Percentiles rank a stretch among this genome's conserved stretches.
These are phyloP conservation scores for Coemansia reversa DNA, from an alignment of 192 early-diverging fungal species.

Conservation along the genomic window DNA sequence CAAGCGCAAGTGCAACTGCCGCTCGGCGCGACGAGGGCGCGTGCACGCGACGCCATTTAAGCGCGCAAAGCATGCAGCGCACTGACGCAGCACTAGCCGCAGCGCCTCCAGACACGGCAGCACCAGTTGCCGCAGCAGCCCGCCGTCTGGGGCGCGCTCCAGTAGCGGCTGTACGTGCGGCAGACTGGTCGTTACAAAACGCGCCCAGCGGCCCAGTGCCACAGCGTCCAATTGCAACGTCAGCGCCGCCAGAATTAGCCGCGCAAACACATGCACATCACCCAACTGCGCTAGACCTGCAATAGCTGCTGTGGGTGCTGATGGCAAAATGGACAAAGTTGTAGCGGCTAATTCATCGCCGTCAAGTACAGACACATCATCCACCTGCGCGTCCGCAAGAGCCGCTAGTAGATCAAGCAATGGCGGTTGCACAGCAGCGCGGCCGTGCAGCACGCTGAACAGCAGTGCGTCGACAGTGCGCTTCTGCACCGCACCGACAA, in stretches of 20 bases:
- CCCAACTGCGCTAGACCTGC: neutral
- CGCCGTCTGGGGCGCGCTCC: slow-evolving; percentile 9
- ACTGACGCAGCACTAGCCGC: slow-evolving; percentile 36
- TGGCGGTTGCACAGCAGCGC: slow-evolving; percentile 28
- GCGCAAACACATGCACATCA: slow-evolving; percentile 15
- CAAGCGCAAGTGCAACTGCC: slow-evolving; percentile 20
- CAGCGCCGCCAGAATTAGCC: slow-evolving; percentile 35
- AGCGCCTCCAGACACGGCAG: slow-evolving; percentile 42
- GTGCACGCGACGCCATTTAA: neutral
- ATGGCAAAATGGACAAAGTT: too few species aligned
- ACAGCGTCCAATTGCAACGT: slow-evolving; percentile 35
- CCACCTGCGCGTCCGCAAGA: slow-evolving; percentile 15
- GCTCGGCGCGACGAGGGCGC: slow-evolving; percentile 8
- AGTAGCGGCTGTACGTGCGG: slow-evolving; percentile 23
- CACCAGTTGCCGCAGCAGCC: slow-evolving; percentile 25
- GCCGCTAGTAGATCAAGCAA: slow-evolving; percentile 32
- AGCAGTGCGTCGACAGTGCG: slow-evolving; percentile 35
- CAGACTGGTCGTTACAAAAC: slow-evolving; percentile 8
- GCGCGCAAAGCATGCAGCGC: slow-evolving; percentile 31
- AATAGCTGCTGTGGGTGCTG: neutral
- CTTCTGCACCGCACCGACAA: slow-evolving; percentile 15
- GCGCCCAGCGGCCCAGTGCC: slow-evolving; percentile 39
- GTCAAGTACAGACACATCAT: neutral
- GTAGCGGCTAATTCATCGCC: neutral
- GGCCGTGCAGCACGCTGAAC: slow-evolving; percentile 29